Evolutionary conservation across 306 rosid genomes (phyloP), one percentile per base, ranked within the genome.

Genomic region (Vicia faba): DNA sequence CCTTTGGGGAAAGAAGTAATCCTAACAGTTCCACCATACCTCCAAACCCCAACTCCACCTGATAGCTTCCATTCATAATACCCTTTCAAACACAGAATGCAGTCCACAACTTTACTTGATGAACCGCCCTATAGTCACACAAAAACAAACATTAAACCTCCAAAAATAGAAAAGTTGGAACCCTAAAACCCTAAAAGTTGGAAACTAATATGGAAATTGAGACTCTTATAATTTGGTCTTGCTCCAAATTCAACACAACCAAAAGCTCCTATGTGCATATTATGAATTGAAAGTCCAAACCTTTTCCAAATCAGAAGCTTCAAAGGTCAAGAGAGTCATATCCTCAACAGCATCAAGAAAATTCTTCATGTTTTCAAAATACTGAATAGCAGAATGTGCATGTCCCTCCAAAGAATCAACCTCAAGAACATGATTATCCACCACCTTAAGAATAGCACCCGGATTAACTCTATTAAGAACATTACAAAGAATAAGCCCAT

Each of bases 11-110:
- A 82, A 23, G 92, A 87, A 64, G 86, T 82, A 63, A 93, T 93
- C 84, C 84, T 81, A 67, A 93, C 98, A 18, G 98, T 89, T 62
- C 97, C 98, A 73, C 98, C 98, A 51, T 93, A 93, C 75, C 98
- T 89, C 98, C 98, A 93, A 28, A 89, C 97, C 50, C 98, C 98
- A 73, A 88, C 79, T 57, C 97, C 98, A 45, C 98, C 98, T 0
- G 88, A 80, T 46, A 80, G 88, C 82, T 86, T 89, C 98, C 98
- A 93, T 72, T 89, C 96, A 41, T 89, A 80, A 55, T 81, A 93
- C 26, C 98, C 98, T 79, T 93, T 93, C 79, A 93, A 86, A 74
- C 98, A 93, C 7, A 93, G 88, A 80, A 93, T 93, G 84, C 98
- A 93, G 72, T 93, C 98, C 43, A 93, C 97, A 73, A 93, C 98